These are phyloP conservation scores for Boletus reticulatus DNA, from an alignment of 768 basidiomycete genomes.

Conservation along the genomic window DNA sequence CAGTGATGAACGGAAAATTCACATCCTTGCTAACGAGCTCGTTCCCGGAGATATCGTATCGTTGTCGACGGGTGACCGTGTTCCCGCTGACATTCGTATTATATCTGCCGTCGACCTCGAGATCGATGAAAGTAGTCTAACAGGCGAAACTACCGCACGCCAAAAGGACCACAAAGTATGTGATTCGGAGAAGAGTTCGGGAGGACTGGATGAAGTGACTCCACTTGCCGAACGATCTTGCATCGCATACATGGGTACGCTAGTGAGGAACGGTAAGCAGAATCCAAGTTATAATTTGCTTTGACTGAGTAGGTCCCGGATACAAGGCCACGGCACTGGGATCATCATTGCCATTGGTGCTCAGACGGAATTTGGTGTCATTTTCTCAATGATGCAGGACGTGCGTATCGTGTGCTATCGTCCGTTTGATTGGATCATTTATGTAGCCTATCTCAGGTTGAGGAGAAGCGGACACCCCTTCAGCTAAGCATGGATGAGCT, in stretches of 20 bases:
- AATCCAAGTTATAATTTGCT: not conserved
- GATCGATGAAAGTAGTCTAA: constrained; percentile 93
- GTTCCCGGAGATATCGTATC: constrained; percentile 92
- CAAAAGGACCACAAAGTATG: constrained; percentile 63
- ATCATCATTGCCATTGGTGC: constrained; percentile 84
- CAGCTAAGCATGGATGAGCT: constrained; percentile 97
- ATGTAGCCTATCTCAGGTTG: constrained; percentile 40
- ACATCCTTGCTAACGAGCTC: constrained; percentile 94
- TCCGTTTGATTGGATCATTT: not conserved
- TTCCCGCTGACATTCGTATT: constrained; percentile 91
- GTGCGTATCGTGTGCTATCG: constrained; percentile 39
- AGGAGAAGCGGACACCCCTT: constrained; percentile 89
- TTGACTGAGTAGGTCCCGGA: not conserved
- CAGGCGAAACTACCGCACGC: constrained; percentile 86
- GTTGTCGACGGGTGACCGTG: constrained; percentile 87
- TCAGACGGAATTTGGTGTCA: constrained; percentile 92
- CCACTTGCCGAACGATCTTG: constrained; percentile 83
- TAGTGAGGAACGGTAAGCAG: constrained; percentile 78
- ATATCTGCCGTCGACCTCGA: constrained; percentile 82
- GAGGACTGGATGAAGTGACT: constrained; percentile 37
- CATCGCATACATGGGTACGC: constrained; percentile 94
- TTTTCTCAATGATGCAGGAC: constrained; percentile 98
- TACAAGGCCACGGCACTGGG: constrained; percentile 73
- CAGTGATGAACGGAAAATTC: constrained; percentile 56
- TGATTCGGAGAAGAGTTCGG: constrained; percentile 38